phyloP scores from a whole-genome alignment of 2,329 filamentous ascomycete genomes.

The Colletotrichum eremochloae region DNA sequence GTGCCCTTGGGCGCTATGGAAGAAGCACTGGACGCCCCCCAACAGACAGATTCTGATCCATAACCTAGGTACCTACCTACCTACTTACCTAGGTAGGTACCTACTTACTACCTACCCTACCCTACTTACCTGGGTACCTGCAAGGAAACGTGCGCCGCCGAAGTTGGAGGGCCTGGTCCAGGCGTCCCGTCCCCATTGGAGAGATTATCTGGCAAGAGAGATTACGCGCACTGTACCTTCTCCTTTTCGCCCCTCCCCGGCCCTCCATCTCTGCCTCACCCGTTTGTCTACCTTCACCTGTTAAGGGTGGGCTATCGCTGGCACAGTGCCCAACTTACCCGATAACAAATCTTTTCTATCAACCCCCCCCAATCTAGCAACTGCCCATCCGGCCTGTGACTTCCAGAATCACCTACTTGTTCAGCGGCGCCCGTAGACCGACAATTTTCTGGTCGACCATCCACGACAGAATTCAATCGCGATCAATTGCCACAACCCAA shows the following conservation, averaged over 20 bases:
- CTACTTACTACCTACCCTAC: neutral
- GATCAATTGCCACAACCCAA: constrained; percentile 42
- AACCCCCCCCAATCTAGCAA: constrained; percentile 41
- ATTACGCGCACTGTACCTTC: constrained; percentile 35
- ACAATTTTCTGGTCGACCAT: constrained; percentile 43
- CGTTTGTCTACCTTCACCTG: neutral
- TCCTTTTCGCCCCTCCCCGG: constrained; percentile 24
- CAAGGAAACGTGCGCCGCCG: constrained; percentile 32
- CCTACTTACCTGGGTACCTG: neutral
- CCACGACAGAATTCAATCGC: constrained; percentile 43
- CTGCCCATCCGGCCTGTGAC: constrained; percentile 37
- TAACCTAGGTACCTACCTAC: neutral
- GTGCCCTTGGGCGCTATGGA: constrained; percentile 1
- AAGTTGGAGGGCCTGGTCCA: constrained; percentile 36
- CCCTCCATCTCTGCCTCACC: constrained; percentile 5
- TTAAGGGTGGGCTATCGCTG: constrained; percentile 17
- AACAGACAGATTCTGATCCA: constrained; percentile 11
- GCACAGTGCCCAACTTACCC: constrained; percentile 30
- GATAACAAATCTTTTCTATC: constrained; percentile 44
- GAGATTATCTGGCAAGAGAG: constrained; percentile 38
- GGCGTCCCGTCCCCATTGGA: constrained; percentile 37
- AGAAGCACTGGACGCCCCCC: neutral
- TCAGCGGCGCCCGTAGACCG: constrained; percentile 39
- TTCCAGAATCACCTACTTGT: constrained; percentile 38
- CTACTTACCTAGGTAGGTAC: neutral